Evolutionary conservation across 306 rosid species (phyloP), one percentile per base, ranked within the genome.

Genomic region (Vicia faba): DNA sequence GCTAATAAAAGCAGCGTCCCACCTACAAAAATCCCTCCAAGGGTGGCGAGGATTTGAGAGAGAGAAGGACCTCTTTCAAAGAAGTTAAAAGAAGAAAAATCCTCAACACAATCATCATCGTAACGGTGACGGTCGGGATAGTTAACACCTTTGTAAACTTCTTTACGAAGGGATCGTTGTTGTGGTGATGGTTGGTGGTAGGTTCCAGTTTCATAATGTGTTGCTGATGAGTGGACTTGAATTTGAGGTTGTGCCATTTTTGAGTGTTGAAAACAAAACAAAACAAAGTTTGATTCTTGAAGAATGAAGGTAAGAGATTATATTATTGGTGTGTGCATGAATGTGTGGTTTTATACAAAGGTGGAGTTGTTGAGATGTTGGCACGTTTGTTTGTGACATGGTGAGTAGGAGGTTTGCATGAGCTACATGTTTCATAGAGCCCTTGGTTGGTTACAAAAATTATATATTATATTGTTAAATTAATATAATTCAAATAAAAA

Each of bases 341-440:
- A 35, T 43, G 31, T 15, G 2, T 5, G 19, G 3, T 36, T 80
- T 79, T 81, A 85, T 59, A 82, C 66, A 25, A 81, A 41, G 68
- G 68, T 59, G 50, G 61, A 18, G 78, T 28, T 75, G 62, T 5
- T 11, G 65, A 50, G 46, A 69, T 51, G 74, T 63, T 58, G 91
- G 87, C 98, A 86, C 93, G 89, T 89, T 73, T 13, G 49, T 33
- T 41, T 40, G 41, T 20, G 68, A 76, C 69, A 78, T 78, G 91
- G 82, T 81, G 91, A 83, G 87, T 81, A 39, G 68, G 75, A 62
- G 81, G 64, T 68, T 79, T 92, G 91, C 88, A 89, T 92, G 96
- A 70, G 79, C 69, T 84, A 87, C 97, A 92, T 50, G 90, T 87
- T 87, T 92, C 91, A 83, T 11, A 41, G 60, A 19, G 64, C 35